phyloP scores from a whole-genome alignment of 192 early-diverging fungal genomes.

The Nowakowskiella sp. region DNA sequence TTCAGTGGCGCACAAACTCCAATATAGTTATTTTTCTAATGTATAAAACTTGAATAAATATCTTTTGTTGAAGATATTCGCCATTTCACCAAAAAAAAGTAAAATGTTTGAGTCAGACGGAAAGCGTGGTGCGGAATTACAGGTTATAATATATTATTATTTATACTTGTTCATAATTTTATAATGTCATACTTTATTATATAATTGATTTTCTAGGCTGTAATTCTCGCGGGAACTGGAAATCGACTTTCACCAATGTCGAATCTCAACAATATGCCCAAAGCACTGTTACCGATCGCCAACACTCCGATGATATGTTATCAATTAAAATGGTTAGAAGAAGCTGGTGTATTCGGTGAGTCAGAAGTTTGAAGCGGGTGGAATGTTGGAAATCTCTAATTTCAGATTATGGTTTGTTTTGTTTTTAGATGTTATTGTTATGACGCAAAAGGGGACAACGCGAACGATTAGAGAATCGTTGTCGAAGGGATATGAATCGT shows the following conservation, averaged over 20 bases:
- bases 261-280: slow-evolving; percentile 76
- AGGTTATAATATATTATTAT: too few species aligned
- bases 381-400: slow-evolving; percentile 7
- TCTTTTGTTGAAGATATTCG: too few species aligned
- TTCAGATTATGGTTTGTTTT: slow-evolving; percentile 4
- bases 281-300: slow-evolving; percentile 87
- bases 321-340: slow-evolving; percentile 88
- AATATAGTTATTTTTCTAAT: too few species aligned
- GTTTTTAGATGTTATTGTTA: slow-evolving; percentile 65
- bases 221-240: slow-evolving; percentile 12
- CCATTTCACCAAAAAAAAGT: too few species aligned
- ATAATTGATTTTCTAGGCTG: slow-evolving; percentile 9
- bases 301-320: slow-evolving; percentile 95
- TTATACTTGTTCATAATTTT: too few species aligned
- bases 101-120: too few species aligned
- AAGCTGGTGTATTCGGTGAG: slow-evolving; percentile 60
- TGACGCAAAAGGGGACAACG: slow-evolving; percentile 54
- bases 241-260: slow-evolving; percentile 43
- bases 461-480: slow-evolving; percentile 63
- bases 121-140: too few species aligned
- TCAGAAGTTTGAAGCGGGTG: too few species aligned
- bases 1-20: too few species aligned
- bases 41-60: too few species aligned
- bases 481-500: slow-evolving; percentile 53
- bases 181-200: too few species aligned